A percentile compares a stretch with the other conserved stretches of the same genome.
Conservation (phyloP, 2,329 filamentous ascomycete genomes). For the Daldinia sp. region DNA sequence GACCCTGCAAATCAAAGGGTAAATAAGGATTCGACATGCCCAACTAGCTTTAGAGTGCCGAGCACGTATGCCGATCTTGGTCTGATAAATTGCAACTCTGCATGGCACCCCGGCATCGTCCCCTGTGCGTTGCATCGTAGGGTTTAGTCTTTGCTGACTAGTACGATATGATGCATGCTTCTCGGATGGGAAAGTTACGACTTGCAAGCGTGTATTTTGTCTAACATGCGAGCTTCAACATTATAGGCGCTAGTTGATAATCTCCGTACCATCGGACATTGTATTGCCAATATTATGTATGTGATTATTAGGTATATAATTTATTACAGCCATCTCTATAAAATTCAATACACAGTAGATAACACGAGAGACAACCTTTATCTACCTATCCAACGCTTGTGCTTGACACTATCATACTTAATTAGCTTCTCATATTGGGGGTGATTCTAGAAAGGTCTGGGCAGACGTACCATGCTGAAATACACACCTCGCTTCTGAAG, state of each 20-base stretch:
- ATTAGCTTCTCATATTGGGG: slow-evolving; percentile 22
- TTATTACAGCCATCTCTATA: slow-evolving; percentile 23
- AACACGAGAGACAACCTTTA: slow-evolving; percentile 24
- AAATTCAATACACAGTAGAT: slow-evolving; percentile 9
- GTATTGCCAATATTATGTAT: slow-evolving; percentile 5
- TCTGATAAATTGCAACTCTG: slow-evolving; percentile 26
- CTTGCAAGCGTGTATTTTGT: slow-evolving; percentile 3
- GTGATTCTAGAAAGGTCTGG: slow-evolving; percentile 1
- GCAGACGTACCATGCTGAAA: slow-evolving; percentile 62
- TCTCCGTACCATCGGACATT: slow-evolving; percentile 21
- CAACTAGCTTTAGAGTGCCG: slow-evolving; percentile 28
- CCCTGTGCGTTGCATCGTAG: slow-evolving; percentile 26
- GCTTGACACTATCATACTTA: slow-evolving; percentile 41
- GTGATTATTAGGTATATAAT: neutral
- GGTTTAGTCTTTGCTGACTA: slow-evolving; percentile 26
- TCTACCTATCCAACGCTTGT: slow-evolving; percentile 43
- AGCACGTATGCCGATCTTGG: slow-evolving; percentile 26
- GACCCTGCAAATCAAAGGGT: slow-evolving; percentile 27
- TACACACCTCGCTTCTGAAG: slow-evolving; percentile 62
- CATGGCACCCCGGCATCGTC: slow-evolving; percentile 12
- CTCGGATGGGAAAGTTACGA: slow-evolving; percentile 13
- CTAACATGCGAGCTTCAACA: slow-evolving; percentile 12
- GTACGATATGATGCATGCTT: slow-evolving; percentile 4
- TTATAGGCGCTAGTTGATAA: slow-evolving; percentile 11
- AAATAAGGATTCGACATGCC: slow-evolving; percentile 17